phyloP scores from a whole-genome alignment of 192 early-diverging fungal species.

The Lobosporangium transversale region DNA sequence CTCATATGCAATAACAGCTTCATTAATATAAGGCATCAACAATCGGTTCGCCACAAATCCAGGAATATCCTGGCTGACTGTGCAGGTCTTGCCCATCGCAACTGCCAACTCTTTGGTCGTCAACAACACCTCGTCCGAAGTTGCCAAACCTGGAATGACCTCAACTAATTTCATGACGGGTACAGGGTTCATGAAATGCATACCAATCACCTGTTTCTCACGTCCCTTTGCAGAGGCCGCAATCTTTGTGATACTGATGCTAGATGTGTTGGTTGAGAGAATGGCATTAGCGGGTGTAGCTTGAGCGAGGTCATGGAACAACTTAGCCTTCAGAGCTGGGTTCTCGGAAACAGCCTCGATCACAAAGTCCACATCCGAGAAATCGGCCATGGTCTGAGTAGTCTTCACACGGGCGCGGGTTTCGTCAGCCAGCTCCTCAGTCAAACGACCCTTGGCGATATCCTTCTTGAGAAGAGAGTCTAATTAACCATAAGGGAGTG shows the following conservation, averaged over 20 bases:
- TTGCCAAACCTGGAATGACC: slow-evolving; percentile 94
- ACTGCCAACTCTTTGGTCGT: slow-evolving; percentile 81
- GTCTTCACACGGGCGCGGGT: slow-evolving; percentile 72
- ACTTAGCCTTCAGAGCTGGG: slow-evolving; percentile 78
- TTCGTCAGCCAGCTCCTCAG: slow-evolving; percentile 74
- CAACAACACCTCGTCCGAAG: slow-evolving; percentile 73
- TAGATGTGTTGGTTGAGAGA: slow-evolving; percentile 96
- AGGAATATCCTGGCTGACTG: slow-evolving; percentile 87
- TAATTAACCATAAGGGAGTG: too few species aligned
- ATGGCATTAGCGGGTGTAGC: slow-evolving; percentile 76
- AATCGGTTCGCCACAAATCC: slow-evolving; percentile 98
- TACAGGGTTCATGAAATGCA: slow-evolving; percentile 99
- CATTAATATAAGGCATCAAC: slow-evolving; percentile 99
- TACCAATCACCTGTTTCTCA: slow-evolving; percentile 90
- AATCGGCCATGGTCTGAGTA: slow-evolving; percentile 66
- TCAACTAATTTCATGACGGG: slow-evolving; percentile 98
- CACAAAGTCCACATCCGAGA: slow-evolving; percentile 82
- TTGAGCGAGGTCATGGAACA: slow-evolving; percentile 83
- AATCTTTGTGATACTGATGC: slow-evolving; percentile 97
- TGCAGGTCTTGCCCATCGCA: slow-evolving; percentile 94
- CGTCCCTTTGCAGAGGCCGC: slow-evolving; percentile 87
- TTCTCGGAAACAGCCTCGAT: slow-evolving; percentile 95
- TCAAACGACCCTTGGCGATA: slow-evolving; percentile 86
- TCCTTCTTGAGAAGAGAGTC: slow-evolving; percentile 91
- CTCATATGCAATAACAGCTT: slow-evolving; percentile 88